Percentiles rank a stretch among this genome's conserved stretches.
phyloP scores from a whole-genome alignment of 1,284 basidiomycete genomes.

The Irpex rosettiformis region DNA sequence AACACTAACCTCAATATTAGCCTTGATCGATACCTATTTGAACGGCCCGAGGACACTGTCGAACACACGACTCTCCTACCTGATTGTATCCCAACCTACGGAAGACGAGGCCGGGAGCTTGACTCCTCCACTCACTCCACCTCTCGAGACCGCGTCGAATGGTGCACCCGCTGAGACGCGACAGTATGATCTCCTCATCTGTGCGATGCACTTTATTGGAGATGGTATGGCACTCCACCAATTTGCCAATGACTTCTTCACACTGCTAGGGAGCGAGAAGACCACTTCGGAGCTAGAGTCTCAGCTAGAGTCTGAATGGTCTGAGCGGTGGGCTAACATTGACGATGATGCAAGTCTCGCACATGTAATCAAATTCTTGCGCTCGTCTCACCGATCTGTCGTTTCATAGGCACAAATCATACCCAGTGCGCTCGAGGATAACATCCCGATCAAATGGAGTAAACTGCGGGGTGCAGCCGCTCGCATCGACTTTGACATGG shows the following conservation, averaged over 20 bases:
- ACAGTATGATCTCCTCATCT: constrained; percentile 57
- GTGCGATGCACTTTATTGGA: constrained; percentile 71
- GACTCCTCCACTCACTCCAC: constrained; percentile 37
- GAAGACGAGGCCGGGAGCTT: constrained; percentile 16
- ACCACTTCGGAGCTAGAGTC: constrained; percentile 39
- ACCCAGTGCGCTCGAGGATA: constrained; percentile 52
- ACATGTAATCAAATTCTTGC: background rate
- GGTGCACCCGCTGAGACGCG: background rate
- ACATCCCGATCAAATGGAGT: constrained; percentile 38
- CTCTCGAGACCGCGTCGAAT: background rate
- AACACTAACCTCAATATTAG: background rate
- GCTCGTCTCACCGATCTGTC: constrained; percentile 10
- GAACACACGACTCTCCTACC: constrained; percentile 64
- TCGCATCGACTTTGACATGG: constrained; percentile 54
- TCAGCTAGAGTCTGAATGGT: constrained; percentile 47
- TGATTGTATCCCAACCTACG: constrained; percentile 51
- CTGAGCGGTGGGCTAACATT: constrained; percentile 31
- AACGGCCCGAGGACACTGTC: constrained; percentile 75
- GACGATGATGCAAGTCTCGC: constrained; percentile 22
- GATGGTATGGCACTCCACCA: constrained; percentile 79
- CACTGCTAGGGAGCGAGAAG: constrained; percentile 44
- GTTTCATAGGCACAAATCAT: constrained; percentile 33
- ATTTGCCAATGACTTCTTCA: constrained; percentile 72
- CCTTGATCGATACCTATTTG: constrained; percentile 59
- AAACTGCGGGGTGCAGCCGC: constrained; percentile 42